These are phyloP conservation scores for Wickerhamiella qilinensis DNA, from an alignment of 805 yeast genomes.

Conservation along the genomic window DNA sequence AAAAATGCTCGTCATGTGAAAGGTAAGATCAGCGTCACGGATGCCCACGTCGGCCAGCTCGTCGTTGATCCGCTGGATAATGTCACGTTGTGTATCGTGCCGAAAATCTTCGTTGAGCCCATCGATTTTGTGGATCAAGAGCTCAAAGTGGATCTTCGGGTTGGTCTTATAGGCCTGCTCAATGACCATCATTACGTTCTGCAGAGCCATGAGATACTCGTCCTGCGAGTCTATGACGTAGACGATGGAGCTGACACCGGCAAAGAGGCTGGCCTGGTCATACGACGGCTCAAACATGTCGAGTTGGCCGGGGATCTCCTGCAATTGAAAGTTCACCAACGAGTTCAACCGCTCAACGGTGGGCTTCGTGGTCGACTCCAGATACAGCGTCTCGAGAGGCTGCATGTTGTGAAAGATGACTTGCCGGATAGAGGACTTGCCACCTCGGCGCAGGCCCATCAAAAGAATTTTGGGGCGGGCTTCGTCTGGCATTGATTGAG, in stretches of 20 bases:
- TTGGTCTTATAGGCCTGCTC: constrained; percentile 75
- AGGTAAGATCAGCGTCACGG: constrained; percentile 81
- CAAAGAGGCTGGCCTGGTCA: constrained; percentile 54
- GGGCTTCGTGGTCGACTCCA: constrained; percentile 82
- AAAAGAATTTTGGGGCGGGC: constrained; percentile 29
- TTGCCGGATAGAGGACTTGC: constrained; percentile 88
- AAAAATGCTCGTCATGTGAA: constrained; percentile 82
- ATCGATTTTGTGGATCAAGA: constrained; percentile 87
- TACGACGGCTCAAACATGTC: constrained; percentile 75
- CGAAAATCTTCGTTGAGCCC: constrained; percentile 89
- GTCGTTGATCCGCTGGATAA: constrained; percentile 90
- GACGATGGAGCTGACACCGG: constrained; percentile 75
- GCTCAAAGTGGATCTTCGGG: constrained; percentile 78
- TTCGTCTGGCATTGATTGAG: background rate
- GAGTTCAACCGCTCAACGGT: constrained; percentile 73
- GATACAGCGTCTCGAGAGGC: constrained; percentile 78
- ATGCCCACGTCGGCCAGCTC: constrained; percentile 78
- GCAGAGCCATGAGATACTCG: constrained; percentile 82
- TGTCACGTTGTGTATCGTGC: constrained; percentile 88
- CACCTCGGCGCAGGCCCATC: constrained; percentile 69
- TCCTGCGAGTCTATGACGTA: constrained; percentile 94
- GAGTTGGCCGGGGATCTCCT: constrained; percentile 91
- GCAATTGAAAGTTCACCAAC: constrained; percentile 68
- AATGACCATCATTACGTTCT: constrained; percentile 74
- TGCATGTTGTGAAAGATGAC: constrained; percentile 95